Evolutionary conservation across 805 yeast genomes (phyloP).

Genomic region (Cyberlindnera saturnus): DNA sequence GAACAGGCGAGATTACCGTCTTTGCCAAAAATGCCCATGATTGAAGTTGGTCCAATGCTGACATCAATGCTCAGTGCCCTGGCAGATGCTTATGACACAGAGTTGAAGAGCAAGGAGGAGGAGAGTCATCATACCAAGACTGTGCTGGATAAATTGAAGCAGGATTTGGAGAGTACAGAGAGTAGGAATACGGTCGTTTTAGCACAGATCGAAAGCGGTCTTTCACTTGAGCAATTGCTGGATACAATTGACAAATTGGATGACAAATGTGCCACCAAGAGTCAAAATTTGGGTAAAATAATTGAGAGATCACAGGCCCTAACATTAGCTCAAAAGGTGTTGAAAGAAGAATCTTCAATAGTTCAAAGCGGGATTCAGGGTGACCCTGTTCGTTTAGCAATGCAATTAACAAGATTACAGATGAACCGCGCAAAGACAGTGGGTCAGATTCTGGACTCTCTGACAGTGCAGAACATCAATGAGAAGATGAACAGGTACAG

Average conservation of each 20-base stretch:
- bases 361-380: constrained; percentile 5
- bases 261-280: constrained; percentile 20
- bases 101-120: constrained; percentile 47
- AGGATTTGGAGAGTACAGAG: constrained; percentile 33
- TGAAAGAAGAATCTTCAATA: constrained; percentile 41
- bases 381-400: constrained; percentile 24
- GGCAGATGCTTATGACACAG: constrained; percentile 48
- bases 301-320: constrained; percentile 62
- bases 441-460: constrained; percentile 45
- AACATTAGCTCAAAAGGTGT: constrained; percentile 51
- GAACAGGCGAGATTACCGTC: not conserved
- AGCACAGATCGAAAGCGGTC: constrained; percentile 16
- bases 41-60: constrained; percentile 24
- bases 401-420: constrained; percentile 49
- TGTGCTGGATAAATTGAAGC: constrained; percentile 34
- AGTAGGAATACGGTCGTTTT: constrained; percentile 25
- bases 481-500: constrained; percentile 72
- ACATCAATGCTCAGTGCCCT: constrained; percentile 37
- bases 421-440: constrained; percentile 38
- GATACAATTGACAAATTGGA: constrained; percentile 13
- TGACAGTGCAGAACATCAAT: constrained; percentile 39
- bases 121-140: constrained; percentile 43
- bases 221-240: constrained; percentile 14
- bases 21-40: constrained; percentile 17
- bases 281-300: constrained; percentile 33